Conservation (phyloP, 116 monocot genomes). For the Trichopus zeylanicus region DNA sequence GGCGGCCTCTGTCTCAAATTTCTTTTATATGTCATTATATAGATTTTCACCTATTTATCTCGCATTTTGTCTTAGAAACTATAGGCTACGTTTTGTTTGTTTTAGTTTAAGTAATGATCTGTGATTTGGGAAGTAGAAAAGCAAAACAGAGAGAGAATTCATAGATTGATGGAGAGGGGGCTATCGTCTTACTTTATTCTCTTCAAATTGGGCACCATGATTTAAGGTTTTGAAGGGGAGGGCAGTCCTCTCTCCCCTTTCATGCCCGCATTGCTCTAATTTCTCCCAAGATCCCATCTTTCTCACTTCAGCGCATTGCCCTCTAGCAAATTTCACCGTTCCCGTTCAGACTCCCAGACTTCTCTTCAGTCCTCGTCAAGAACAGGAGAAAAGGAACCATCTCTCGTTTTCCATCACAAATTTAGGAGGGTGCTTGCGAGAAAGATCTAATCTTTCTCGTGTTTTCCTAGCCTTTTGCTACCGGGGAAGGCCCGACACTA, state of each 20-base stretch:
- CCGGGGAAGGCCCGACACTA: background rate
- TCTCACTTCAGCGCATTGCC: background rate
- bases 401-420: background rate
- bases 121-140: conserved; percentile 1
- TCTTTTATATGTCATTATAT: background rate
- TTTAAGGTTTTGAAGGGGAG: conserved; percentile 3
- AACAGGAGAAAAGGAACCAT: background rate
- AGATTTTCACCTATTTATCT: too few relatives aligned
- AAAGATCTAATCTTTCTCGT: background rate
- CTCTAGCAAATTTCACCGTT: background rate
- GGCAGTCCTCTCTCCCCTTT: background rate
- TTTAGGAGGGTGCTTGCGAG: background rate
- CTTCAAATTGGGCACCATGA: background rate
- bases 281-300: conserved; percentile 4
- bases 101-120: too few relatives aligned
- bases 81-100: background rate
- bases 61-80: background rate
- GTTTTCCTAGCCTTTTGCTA: background rate
- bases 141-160: conserved; percentile 3
- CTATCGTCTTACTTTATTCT: conserved; percentile 1
- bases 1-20: background rate
- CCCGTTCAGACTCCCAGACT: background rate
- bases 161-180: conserved; percentile 3
- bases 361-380: background rate
- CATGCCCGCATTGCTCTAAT: background rate